These are phyloP conservation scores for Saposhnikovia divaricata DNA, from an alignment of 129 eudicot species.

Conservation along the genomic window DNA sequence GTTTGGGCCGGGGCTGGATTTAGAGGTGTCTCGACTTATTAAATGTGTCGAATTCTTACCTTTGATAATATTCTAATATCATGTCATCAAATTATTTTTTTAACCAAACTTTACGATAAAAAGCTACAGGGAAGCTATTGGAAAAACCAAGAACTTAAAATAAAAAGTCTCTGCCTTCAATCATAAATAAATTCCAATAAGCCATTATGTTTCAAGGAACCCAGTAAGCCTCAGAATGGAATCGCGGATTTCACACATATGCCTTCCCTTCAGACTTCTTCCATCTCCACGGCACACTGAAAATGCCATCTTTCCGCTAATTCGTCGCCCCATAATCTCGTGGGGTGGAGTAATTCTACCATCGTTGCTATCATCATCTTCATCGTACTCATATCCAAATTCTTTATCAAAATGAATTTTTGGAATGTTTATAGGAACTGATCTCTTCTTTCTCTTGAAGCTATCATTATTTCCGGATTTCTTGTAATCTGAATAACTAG, in stretches of 20 bases:
- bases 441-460: conserved; percentile 11
- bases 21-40: too few species aligned
- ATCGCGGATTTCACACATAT: conserved; percentile 70
- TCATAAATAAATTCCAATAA: not conserved
- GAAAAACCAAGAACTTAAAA: too few species aligned
- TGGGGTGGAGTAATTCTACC: conserved; percentile 69
- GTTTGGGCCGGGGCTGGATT: too few species aligned
- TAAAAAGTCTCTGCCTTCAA: not conserved
- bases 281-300: conserved; percentile 59
- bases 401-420: conserved; percentile 10
- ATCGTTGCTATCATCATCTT: conserved; percentile 28
- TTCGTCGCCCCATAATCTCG: conserved; percentile 45
- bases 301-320: conserved; percentile 54
- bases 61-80: too few species aligned
- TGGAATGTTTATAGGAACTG: conserved; percentile 33
- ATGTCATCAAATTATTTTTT: too few species aligned
- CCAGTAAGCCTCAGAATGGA: conserved; percentile 77
- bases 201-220: conserved; percentile 53
- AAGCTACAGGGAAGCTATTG: too few species aligned
- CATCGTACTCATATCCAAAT: conserved; percentile 17
- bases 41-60: too few species aligned
- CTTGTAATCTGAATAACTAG: not conserved
- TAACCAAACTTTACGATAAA: too few species aligned
- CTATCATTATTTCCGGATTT: not conserved
- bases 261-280: conserved; percentile 53